phyloP scores from a whole-genome alignment of 163 green algal genomes.

The Scenedesmus sp. region DNA sequence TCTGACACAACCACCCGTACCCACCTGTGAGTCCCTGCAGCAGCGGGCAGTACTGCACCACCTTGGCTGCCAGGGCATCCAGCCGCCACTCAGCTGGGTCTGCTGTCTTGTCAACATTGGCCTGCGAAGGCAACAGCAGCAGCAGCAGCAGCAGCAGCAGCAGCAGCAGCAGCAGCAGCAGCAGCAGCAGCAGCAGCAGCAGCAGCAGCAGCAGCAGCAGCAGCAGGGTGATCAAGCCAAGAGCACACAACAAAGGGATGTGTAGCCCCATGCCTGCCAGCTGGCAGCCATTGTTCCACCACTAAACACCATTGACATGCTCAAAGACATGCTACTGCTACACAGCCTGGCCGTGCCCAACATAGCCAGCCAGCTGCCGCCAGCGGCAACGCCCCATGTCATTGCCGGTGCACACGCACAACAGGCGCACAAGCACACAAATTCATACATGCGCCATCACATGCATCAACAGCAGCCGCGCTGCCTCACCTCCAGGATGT shows the following conservation, averaged over 20 bases:
- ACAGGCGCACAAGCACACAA: neutral
- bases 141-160: neutral
- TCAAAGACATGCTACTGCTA: too few species aligned
- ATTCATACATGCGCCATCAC: neutral
- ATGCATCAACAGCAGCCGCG: constrained; percentile 38
- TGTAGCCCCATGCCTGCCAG: too few species aligned
- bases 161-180: too few species aligned
- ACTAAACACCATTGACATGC: too few species aligned
- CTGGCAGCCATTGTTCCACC: too few species aligned
- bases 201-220: neutral
- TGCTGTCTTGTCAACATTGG: constrained; percentile 88
- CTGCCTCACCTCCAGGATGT: constrained; percentile 88
- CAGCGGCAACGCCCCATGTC: too few species aligned
- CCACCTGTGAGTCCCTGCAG: constrained; percentile 81
- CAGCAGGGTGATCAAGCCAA: neutral
- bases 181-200: too few species aligned
- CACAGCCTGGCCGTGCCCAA: too few species aligned
- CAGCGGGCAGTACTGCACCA: constrained; percentile 95
- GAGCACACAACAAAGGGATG: too few species aligned
- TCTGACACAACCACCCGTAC: neutral
- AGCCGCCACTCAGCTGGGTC: constrained; percentile 86
- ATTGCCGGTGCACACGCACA: too few species aligned
- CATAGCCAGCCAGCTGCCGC: too few species aligned
- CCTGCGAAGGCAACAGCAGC: constrained; percentile 52
- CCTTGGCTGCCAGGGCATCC: constrained; percentile 88